phyloP scores from a whole-genome alignment of 2,329 filamentous ascomycete species.

The Epichloe coenophiala region DNA sequence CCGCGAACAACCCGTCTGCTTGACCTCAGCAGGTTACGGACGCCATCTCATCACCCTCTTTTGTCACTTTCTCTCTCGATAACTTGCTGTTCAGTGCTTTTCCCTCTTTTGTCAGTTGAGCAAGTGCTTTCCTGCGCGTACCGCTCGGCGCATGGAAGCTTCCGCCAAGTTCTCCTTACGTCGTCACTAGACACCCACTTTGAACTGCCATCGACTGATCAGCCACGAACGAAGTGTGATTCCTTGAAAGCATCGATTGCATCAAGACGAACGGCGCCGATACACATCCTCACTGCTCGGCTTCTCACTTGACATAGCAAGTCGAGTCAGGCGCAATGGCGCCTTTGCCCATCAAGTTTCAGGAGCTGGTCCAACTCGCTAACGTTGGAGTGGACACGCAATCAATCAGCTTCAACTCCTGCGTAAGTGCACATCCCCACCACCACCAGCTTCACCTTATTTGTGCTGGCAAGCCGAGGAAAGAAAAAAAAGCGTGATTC shows the following conservation, averaged over 20 bases:
- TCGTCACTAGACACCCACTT: slow-evolving; percentile 11
- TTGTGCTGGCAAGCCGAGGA: not conserved
- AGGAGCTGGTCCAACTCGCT: slow-evolving; percentile 65
- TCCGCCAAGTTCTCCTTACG: slow-evolving; percentile 13
- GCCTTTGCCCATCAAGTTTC: slow-evolving; percentile 82
- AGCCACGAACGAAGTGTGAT: slow-evolving; percentile 8
- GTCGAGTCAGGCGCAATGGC: slow-evolving; percentile 34
- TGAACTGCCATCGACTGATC: slow-evolving; percentile 5
- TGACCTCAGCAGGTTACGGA: slow-evolving; percentile 14
- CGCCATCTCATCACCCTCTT: slow-evolving; percentile 9
- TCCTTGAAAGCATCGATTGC: slow-evolving; percentile 12
- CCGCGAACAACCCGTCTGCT: slow-evolving; percentile 13
- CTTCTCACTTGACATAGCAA: slow-evolving; percentile 12
- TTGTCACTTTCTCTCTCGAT: slow-evolving; percentile 9
- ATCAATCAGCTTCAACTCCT: slow-evolving; percentile 65
- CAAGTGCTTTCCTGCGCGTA: slow-evolving; percentile 10
- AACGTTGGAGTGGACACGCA: slow-evolving; percentile 32
- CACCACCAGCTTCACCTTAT: not conserved
- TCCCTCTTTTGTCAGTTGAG: slow-evolving; percentile 3
- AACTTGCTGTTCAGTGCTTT: slow-evolving; percentile 7
- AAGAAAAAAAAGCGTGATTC: not conserved
- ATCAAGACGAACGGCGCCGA: not conserved
- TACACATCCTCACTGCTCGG: slow-evolving; percentile 6
- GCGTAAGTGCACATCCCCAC: slow-evolving; percentile 31
- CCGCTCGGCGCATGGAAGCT: slow-evolving; percentile 27